These are phyloP conservation scores for Oryza officinalis DNA, from an alignment of 176 grass and related monocot genomes.

Conservation along the genomic window DNA sequence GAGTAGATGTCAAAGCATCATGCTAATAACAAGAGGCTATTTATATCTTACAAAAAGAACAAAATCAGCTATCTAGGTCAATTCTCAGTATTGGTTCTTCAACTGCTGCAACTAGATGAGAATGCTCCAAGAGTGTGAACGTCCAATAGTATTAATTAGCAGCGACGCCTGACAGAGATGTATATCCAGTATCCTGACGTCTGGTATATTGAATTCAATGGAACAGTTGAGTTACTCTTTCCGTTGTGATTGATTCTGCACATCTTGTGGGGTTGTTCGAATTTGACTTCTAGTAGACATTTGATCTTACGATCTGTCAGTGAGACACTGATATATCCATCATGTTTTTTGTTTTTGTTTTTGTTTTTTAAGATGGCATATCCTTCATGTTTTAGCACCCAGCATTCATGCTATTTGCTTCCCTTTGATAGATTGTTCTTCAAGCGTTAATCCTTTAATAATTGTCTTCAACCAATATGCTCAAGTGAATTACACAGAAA, in stretches of 20 bases:
- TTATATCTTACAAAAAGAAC: too few relatives aligned
- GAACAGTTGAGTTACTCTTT: not conserved
- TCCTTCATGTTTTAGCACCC: not conserved
- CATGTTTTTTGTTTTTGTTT: not conserved
- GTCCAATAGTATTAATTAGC: not conserved
- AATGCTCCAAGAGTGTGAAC: not conserved
- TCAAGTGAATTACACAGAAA: not conserved
- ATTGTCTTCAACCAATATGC: not conserved
- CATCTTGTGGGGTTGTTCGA: not conserved
- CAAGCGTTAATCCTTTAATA: not conserved
- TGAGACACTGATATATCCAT: not conserved
- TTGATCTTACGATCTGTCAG: not conserved
- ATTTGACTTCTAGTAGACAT: not conserved
- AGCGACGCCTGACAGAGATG: not conserved
- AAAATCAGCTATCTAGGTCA: not conserved
- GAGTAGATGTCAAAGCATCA: too few relatives aligned
- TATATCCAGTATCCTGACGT: constrained; percentile 2
- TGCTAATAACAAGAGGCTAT: too few relatives aligned
- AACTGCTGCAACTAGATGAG: not conserved
- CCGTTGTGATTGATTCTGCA: not conserved
- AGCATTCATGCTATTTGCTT: not conserved
- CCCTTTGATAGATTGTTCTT: not conserved
- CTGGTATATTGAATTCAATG: not conserved
- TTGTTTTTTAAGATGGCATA: not conserved
- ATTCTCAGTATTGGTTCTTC: not conserved